Conservation (phyloP, 2,329 filamentous ascomycete genomes). For the Alternaria atra region DNA sequence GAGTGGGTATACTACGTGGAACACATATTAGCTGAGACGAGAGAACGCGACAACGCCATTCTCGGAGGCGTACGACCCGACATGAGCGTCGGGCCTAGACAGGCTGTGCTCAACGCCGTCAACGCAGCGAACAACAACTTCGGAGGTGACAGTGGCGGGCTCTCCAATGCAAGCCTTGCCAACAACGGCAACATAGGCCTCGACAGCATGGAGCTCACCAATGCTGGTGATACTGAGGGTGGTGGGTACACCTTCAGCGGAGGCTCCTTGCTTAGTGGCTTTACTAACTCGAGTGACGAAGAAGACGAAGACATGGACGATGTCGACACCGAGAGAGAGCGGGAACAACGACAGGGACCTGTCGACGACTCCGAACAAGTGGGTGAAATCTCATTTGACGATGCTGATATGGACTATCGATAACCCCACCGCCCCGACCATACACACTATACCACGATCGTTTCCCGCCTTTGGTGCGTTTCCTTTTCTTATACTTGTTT, state of each 20-base stretch:
- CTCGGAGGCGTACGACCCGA: constrained; percentile 94
- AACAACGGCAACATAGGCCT: constrained; percentile 65
- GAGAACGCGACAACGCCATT: constrained; percentile 97
- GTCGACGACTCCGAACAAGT: constrained; percentile 70
- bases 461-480: constrained; percentile 52
- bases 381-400: constrained; percentile 70
- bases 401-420: constrained; percentile 68
- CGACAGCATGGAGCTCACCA: constrained; percentile 71
- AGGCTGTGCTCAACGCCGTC: constrained; percentile 69
- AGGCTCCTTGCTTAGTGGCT: constrained; percentile 83
- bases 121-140: constrained; percentile 66
- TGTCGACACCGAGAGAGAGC: constrained; percentile 73
- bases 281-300: constrained; percentile 93
- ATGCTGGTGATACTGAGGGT: constrained; percentile 71
- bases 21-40: constrained; percentile 87
- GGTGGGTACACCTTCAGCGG: constrained; percentile 78
- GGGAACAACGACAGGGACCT: constrained; percentile 52
- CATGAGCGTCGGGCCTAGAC: constrained; percentile 81
- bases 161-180: constrained; percentile 83
- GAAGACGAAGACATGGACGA: constrained; percentile 95
- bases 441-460: constrained; percentile 41
- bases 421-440: constrained; percentile 50
- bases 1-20: constrained; percentile 97
- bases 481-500: constrained; percentile 32
- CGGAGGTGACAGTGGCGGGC: constrained; percentile 54